Evolutionary conservation across 768 basidiomycete species (phyloP).

Genomic region (Agaricus bisporus): DNA sequence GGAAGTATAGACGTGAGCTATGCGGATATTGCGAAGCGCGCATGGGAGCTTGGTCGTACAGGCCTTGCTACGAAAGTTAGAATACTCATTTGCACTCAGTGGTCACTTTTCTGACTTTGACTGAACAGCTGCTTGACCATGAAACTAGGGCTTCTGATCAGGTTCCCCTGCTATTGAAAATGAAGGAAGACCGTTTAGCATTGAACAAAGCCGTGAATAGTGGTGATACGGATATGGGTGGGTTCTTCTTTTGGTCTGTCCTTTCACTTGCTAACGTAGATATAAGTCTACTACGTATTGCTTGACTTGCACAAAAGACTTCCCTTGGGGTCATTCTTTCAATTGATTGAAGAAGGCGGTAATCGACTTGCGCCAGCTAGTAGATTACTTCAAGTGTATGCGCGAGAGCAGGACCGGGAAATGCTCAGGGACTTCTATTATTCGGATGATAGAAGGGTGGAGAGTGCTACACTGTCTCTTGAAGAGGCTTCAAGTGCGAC

Average conservation of each 20-base stretch:
- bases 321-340: constrained; percentile 88
- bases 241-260: constrained; percentile 13
- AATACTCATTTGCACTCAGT: background rate
- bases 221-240: constrained; percentile 92
- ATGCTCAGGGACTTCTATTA: constrained; percentile 97
- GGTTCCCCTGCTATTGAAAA: constrained; percentile 85
- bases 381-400: constrained; percentile 82
- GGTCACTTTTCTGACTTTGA: background rate
- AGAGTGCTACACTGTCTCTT: constrained; percentile 84
- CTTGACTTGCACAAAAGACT: constrained; percentile 81
- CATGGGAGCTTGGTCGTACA: constrained; percentile 83
- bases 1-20: constrained; percentile 81
- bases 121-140: constrained; percentile 74
- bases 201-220: constrained; percentile 88
- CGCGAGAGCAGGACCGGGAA: constrained; percentile 82
- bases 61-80: constrained; percentile 79
- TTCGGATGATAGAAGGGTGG: constrained; percentile 91
- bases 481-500: constrained; percentile 70
- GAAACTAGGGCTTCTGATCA: constrained; percentile 87
- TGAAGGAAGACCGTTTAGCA: constrained; percentile 92
- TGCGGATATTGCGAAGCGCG: constrained; percentile 89
- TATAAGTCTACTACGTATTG: constrained; percentile 88
- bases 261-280: background rate
- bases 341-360: constrained; percentile 88
- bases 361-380: constrained; percentile 67